These are phyloP conservation scores for Nakaseomyces kungkrabaensis DNA, from an alignment of 1,139 yeast genomes.

Conservation along the genomic window DNA sequence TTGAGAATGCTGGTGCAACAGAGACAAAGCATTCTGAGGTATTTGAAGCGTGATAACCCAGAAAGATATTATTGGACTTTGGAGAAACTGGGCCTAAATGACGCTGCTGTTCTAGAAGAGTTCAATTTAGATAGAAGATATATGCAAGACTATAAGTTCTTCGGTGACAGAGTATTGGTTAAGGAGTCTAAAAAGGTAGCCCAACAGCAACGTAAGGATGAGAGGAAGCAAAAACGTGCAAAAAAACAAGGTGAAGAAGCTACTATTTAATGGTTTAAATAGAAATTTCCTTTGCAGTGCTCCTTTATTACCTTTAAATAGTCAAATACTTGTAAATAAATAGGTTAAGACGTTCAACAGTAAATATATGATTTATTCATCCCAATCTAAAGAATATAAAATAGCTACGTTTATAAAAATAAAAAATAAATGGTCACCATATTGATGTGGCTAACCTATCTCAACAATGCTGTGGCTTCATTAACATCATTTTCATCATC, in stretches of 20 bases:
- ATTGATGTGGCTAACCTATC: neutral
- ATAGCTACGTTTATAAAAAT: neutral
- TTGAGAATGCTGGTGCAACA: slow-evolving; percentile 79
- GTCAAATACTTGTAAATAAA: neutral
- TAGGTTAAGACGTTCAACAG: neutral
- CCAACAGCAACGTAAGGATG: slow-evolving; percentile 35
- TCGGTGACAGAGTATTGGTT: slow-evolving; percentile 48
- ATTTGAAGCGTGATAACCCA: slow-evolving; percentile 70
- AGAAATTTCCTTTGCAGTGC: no score
- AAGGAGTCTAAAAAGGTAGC: slow-evolving; percentile 37
- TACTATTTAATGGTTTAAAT: neutral
- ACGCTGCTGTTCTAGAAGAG: slow-evolving; percentile 66
- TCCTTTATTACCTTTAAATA: neutral
- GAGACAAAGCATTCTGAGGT: slow-evolving; percentile 74
- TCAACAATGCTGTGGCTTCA: slow-evolving; percentile 9
- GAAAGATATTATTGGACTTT: slow-evolving; percentile 77
- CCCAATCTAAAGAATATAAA: neutral
- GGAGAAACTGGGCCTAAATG: slow-evolving; percentile 79
- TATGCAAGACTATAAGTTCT: slow-evolving; percentile 76
- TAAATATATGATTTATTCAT: neutral
- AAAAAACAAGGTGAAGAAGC: neutral
- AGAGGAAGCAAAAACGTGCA: slow-evolving; percentile 32
- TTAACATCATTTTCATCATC: slow-evolving; percentile 18
- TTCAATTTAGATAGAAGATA: slow-evolving; percentile 78
- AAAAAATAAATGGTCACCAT: neutral